Conservation (phyloP, 495 filamentous ascomycete genomes). For the Halenospora varia region DNA sequence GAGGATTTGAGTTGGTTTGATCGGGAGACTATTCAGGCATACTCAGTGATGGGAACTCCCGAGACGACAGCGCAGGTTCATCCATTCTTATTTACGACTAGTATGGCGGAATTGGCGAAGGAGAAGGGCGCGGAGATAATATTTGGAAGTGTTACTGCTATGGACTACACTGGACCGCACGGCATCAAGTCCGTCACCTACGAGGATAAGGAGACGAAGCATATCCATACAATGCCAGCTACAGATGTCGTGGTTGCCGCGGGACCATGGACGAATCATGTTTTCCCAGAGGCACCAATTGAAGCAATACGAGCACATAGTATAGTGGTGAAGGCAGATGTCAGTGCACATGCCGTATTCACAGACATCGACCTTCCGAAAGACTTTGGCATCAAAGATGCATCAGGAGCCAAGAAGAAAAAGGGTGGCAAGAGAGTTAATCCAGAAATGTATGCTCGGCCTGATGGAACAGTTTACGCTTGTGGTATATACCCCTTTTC, state of each 20-base stretch:
- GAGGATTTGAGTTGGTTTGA: conserved; percentile 85
- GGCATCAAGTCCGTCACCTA: conserved; percentile 71
- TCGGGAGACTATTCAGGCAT: conserved; percentile 58
- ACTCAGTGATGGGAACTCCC: conserved; percentile 79
- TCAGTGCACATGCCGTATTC: conserved; percentile 87
- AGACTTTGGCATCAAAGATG: conserved; percentile 48
- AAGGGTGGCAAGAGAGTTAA: conserved; percentile 51
- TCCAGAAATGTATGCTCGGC: conserved; percentile 92
- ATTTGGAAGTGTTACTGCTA: conserved; percentile 59
- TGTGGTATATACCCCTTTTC: conserved; percentile 47
- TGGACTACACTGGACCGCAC: conserved; percentile 46
- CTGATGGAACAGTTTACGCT: conserved; percentile 84
- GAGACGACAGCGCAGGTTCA: conserved; percentile 89
- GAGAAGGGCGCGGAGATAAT: conserved; percentile 71
- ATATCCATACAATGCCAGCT: conserved; percentile 58
- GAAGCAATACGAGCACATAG: conserved; percentile 82
- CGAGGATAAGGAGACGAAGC: conserved; percentile 56
- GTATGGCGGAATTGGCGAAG: conserved; percentile 75
- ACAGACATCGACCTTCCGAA: conserved; percentile 78
- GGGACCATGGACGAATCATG: conserved; percentile 79
- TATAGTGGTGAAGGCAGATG: conserved; percentile 76
- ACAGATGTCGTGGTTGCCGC: conserved; percentile 82
- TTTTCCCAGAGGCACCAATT: conserved; percentile 76
- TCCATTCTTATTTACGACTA: conserved; percentile 85
- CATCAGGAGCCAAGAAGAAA: conserved; percentile 34